phyloP scores from a whole-genome alignment of 139 green algal genomes.

The Eudorina sp. region DNA sequence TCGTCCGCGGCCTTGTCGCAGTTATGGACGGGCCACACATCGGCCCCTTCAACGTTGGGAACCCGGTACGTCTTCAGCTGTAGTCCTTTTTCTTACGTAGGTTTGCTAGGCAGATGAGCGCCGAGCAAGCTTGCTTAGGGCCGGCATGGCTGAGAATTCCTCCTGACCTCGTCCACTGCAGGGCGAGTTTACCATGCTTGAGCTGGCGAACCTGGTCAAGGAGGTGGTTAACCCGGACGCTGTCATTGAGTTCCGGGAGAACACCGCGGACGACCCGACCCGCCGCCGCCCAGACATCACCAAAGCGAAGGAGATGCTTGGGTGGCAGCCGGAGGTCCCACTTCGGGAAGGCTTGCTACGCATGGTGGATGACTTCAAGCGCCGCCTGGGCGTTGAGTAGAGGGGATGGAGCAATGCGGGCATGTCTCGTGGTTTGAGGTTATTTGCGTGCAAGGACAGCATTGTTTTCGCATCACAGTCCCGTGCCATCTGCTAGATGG shows the following conservation, averaged over 20 bases:
- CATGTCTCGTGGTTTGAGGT: too few species aligned
- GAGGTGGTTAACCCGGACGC: slow-evolving; percentile 89
- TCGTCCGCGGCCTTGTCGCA: slow-evolving; percentile 87
- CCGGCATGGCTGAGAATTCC: too few species aligned
- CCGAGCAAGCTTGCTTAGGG: too few species aligned
- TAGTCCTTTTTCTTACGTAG: too few species aligned
- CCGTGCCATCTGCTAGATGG: too few species aligned
- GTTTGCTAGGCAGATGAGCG: too few species aligned
- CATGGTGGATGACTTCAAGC: slow-evolving; percentile 98
- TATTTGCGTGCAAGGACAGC: too few species aligned
- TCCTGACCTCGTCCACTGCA: too few species aligned
- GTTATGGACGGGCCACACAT: slow-evolving; percentile 93
- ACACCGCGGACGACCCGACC: slow-evolving; percentile 96
- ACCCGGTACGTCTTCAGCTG: slow-evolving; percentile 84
- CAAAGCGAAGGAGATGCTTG: slow-evolving; percentile 86
- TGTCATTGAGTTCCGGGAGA: slow-evolving; percentile 86
- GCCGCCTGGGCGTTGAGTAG: slow-evolving; percentile 68
- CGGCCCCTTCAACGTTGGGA: slow-evolving; percentile 99
- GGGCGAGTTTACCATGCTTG: slow-evolving; percentile 99
- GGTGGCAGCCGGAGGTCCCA: slow-evolving; percentile 95
- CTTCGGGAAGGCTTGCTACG: slow-evolving; percentile 87
- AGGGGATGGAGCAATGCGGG: not conserved
- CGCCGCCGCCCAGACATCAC: slow-evolving; percentile 89
- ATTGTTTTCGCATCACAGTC: too few species aligned
- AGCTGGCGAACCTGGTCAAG: slow-evolving; percentile 89